A percentile compares a stretch with the other conserved stretches of the same genome.
Evolutionary conservation across 257 asterid genomes (phyloP).

Genomic region (Penstemon eatonii): DNA sequence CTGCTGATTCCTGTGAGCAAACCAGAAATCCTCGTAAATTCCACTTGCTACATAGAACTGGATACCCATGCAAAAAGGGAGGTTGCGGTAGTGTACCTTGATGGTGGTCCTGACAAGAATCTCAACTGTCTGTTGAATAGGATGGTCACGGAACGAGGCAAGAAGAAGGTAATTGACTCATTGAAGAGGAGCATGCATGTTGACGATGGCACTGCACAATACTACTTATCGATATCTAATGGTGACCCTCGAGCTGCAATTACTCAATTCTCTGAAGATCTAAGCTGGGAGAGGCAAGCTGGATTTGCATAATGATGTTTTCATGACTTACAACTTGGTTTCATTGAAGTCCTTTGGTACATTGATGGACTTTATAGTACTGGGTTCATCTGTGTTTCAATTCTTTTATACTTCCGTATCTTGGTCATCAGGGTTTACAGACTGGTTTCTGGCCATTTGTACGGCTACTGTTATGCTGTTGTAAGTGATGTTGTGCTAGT

Average conservation of each 20-base stretch:
- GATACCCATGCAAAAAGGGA: conserved; percentile 86
- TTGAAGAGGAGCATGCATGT: conserved; percentile 82
- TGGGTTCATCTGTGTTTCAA: too few relatives aligned
- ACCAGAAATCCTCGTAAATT: conserved; percentile 57
- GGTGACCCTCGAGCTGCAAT: conserved; percentile 95
- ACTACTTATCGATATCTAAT: conserved; percentile 71
- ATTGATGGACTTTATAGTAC: too few relatives aligned
- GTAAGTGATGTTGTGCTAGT: too few relatives aligned
- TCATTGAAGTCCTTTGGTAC: too few relatives aligned
- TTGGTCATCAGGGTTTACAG: too few relatives aligned
- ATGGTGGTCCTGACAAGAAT: conserved; percentile 66
- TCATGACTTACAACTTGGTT: neutral
- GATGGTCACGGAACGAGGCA: conserved; percentile 59
- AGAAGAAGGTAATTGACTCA: conserved; percentile 66
- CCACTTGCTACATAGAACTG: conserved; percentile 88
- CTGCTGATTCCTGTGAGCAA: conserved; percentile 77
- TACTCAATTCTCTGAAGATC: conserved; percentile 71
- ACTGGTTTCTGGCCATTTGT: too few relatives aligned
- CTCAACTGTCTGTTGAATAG: conserved; percentile 36
- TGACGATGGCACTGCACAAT: conserved; percentile 86
- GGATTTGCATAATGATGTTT: conserved; percentile 45
- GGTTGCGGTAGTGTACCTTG: conserved; percentile 88
- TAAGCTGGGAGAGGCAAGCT: conserved; percentile 80
- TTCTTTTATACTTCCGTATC: too few relatives aligned
- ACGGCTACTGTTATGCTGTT: too few relatives aligned